phyloP scores from a whole-genome alignment of 140 eudicot species.

The Oenanthe javanica region DNA sequence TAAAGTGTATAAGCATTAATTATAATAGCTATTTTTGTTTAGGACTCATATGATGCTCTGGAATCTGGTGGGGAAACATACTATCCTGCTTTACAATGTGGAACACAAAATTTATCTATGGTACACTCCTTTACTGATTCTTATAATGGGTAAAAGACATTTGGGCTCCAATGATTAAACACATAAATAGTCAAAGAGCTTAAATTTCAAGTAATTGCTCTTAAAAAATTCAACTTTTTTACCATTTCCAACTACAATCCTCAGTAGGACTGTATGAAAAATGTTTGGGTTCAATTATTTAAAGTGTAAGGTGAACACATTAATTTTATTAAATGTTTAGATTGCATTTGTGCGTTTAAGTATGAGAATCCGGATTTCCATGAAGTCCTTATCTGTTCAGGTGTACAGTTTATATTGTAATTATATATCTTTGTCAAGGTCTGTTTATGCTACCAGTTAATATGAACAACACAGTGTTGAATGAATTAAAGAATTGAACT shows the following conservation, averaged over 20 bases:
- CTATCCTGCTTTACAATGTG: slow-evolving; percentile 73
- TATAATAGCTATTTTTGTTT: neutral
- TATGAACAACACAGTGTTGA: neutral
- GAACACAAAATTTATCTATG: slow-evolving; percentile 62
- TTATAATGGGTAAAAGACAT: neutral
- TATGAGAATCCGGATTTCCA: neutral
- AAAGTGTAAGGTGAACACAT: neutral
- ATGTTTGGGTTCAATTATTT: neutral
- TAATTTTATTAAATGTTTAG: neutral
- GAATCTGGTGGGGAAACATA: slow-evolving; percentile 84
- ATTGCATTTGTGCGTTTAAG: neutral
- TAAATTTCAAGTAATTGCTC: neutral
- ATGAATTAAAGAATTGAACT: neutral
- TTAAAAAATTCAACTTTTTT: neutral
- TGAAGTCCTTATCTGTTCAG: neutral
- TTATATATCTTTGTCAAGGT: neutral
- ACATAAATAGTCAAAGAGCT: neutral
- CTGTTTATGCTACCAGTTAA: neutral
- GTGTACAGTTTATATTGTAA: neutral
- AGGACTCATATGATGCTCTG: slow-evolving; percentile 27
- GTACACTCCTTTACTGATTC: slow-evolving; percentile 26
- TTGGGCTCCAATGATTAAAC: neutral
- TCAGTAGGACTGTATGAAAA: neutral
- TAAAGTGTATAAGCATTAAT: neutral
- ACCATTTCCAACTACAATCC: neutral